Conservation (phyloP, 106 monocot species). For the Iris macrosiphon region DNA sequence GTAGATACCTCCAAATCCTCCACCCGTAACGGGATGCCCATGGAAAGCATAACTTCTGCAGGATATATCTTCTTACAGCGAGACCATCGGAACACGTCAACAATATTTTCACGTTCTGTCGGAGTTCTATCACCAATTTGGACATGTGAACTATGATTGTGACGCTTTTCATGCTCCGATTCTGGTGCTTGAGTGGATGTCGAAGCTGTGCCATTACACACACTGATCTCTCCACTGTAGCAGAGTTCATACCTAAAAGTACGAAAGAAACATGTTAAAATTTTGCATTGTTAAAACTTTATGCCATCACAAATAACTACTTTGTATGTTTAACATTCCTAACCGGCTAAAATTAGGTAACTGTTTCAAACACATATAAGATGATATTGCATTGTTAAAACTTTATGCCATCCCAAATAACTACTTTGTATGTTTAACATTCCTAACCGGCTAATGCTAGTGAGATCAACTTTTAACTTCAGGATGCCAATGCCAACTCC, state of each 20-base stretch:
- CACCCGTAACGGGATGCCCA: slow-evolving; percentile 61
- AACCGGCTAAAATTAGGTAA: not conserved
- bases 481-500: too few species aligned
- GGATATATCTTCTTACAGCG: slow-evolving; percentile 74
- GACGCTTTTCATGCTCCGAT: slow-evolving; percentile 34
- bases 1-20: slow-evolving; percentile 72
- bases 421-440: not conserved
- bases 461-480: too few species aligned
- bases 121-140: slow-evolving; percentile 32
- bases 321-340: not conserved
- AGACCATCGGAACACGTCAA: slow-evolving; percentile 80
- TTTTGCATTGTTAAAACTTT: not conserved
- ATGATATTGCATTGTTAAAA: not conserved
- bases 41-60: slow-evolving; percentile 50
- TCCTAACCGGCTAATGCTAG: not conserved
- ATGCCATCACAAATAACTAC: too few species aligned
- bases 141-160: slow-evolving; percentile 33
- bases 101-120: slow-evolving; percentile 32
- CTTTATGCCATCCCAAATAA: too few species aligned
- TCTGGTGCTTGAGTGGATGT: slow-evolving; percentile 25
- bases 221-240: slow-evolving; percentile 53
- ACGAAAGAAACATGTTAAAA: not conserved
- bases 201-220: slow-evolving; percentile 24
- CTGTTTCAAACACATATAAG: not conserved
- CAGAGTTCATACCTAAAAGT: slow-evolving; percentile 76